phyloP scores from a whole-genome alignment of 768 basidiomycete genomes.

The Brasilioporus rufonigricans region DNA sequence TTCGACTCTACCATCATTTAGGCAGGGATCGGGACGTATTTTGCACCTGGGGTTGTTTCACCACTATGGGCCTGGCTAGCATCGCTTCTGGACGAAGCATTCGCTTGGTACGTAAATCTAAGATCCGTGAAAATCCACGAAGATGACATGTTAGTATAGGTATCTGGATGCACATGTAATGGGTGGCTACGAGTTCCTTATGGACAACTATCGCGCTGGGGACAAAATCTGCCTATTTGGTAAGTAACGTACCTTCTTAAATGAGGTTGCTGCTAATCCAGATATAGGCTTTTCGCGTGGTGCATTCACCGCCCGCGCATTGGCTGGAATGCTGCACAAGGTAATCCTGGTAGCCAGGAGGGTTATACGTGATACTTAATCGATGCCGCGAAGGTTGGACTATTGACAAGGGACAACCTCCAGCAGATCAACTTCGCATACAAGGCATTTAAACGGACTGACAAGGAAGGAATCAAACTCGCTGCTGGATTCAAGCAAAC shows the following conservation, averaged over 20 bases:
- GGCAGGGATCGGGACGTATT: slow-evolving; percentile 49
- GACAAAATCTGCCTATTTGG: slow-evolving; percentile 77
- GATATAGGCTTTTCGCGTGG: slow-evolving; percentile 71
- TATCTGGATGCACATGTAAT: slow-evolving; percentile 70
- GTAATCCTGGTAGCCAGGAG: slow-evolving; percentile 29
- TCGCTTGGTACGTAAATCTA: slow-evolving; percentile 58
- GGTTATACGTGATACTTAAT: slow-evolving; percentile 1
- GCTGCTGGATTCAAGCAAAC: slow-evolving; percentile 70
- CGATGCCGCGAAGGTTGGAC: slow-evolving; percentile 50
- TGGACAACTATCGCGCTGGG: slow-evolving; percentile 72
- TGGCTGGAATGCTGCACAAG: slow-evolving; percentile 75
- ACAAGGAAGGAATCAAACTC: slow-evolving; percentile 42
- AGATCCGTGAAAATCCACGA: background rate
- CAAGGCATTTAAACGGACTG: slow-evolving; percentile 59
- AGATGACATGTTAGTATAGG: slow-evolving; percentile 35
- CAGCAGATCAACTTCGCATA: slow-evolving; percentile 76
- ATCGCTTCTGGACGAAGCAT: slow-evolving; percentile 60
- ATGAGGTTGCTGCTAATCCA: slow-evolving; percentile 12
- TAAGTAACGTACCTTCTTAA: slow-evolving; percentile 20
- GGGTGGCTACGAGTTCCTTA: slow-evolving; percentile 74
- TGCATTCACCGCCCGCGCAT: slow-evolving; percentile 63
- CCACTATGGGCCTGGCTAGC: slow-evolving; percentile 59
- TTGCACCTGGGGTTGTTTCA: slow-evolving; percentile 64
- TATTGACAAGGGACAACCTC: slow-evolving; percentile 64
- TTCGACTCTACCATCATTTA: slow-evolving; percentile 14